Percentiles rank a stretch among this genome's conserved stretches.
phyloP scores from a whole-genome alignment of 2,329 filamentous ascomycete species.

The Sclerotinia sclerotiorum region DNA sequence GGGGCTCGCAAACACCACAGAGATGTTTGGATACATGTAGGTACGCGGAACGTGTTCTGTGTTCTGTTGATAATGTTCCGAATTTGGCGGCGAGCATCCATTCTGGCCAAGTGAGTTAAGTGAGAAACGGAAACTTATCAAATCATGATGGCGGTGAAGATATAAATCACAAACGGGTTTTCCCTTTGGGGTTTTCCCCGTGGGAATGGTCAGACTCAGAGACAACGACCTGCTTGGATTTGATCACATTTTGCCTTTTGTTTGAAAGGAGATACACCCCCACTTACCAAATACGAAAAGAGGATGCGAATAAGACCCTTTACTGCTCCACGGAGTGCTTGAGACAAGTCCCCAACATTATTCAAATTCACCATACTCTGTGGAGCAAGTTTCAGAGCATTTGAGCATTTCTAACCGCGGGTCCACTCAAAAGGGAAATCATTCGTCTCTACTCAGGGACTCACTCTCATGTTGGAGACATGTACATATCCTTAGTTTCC shows the following conservation, averaged over 20 bases:
- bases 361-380: neutral
- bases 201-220: neutral
- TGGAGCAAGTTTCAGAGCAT: neutral
- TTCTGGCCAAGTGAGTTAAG: neutral
- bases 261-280: neutral
- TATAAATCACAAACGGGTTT: neutral
- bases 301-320: neutral
- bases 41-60: constrained; percentile 15
- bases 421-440: too few relatives aligned
- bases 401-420: neutral
- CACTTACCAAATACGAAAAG: neutral
- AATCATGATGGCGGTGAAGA: constrained; percentile 16
- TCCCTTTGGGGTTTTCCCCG: neutral
- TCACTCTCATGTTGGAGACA: neutral
- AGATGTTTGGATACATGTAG: constrained; percentile 8
- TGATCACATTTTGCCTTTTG: constrained; percentile 8
- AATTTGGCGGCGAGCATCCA: constrained; percentile 2
- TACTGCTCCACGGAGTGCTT: too few relatives aligned
- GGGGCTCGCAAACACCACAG: neutral
- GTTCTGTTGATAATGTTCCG: constrained; percentile 16
- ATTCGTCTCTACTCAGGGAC: neutral
- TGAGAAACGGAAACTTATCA: neutral
- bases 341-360: too few relatives aligned
- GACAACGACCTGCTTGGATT: neutral
- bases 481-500: constrained; percentile 1